Evolutionary conservation across 768 basidiomycete species (phyloP), one percentile per base, ranked within the genome.

Genomic region (Lactifluus subvellereus): DNA sequence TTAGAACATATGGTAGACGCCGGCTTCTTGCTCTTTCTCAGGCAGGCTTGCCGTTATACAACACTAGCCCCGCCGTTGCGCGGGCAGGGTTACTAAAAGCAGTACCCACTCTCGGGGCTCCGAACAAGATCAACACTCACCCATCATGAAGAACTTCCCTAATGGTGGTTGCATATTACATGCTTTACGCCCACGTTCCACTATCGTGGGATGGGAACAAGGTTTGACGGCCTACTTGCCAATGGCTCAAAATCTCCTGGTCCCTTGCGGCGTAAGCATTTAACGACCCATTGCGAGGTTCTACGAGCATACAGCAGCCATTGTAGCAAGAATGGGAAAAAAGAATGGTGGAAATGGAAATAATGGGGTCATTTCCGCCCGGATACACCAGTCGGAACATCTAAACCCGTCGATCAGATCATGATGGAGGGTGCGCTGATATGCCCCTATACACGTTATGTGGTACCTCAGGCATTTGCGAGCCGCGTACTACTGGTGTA

Each of bases 131-230:
- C 6, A 20, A 6, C n/a, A n/a, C 22, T 9, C 30, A 8, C 8
- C 32, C 20, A 35, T 53, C 49, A 43, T 38, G n/a, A 33, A 45
- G n/a, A 45, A 42, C 9, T 37, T 11, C 43, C n/a, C 27, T 42
- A 20, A 43, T 4, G n/a, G 18, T 4, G 2, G 11, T 33, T 33
- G 50, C 57, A 40, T 58, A 58, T 27, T 3, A 40, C n/a, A 43
- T 18, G 16, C 35, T 45, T 62, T 51, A 37, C 55, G 61, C 55
- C 61, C n/a, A 32, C 55, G 16, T 27, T 57, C 16, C 20, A 43
- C 22, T 49, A 37, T 52, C 50, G 50, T 55, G 32, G 37, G 35
- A 62, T 58, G 57, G 45, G 61, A 62, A 58, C 51, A 32, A n/a
- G 30, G 22, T 16, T 14, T 51, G 56, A 62, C 40, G 50, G 61